Evolutionary conservation across 306 rosid species (phyloP).

Genomic region (Hippophae rhamnoides): DNA sequence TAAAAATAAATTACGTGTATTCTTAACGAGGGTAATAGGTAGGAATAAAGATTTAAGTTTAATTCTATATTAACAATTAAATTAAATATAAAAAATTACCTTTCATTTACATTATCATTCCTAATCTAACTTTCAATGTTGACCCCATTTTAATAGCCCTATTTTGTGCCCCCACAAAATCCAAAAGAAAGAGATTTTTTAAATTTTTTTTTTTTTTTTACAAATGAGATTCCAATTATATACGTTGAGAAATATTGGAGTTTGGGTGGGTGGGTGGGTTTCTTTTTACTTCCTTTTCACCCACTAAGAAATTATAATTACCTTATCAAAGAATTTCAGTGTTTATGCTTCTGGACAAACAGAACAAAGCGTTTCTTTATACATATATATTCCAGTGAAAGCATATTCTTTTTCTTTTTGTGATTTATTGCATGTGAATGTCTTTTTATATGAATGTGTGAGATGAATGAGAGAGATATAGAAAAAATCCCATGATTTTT

Average conservation of each 20-base stretch:
- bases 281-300: constrained; percentile 51
- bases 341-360: constrained; percentile 41
- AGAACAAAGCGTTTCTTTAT: constrained; percentile 27
- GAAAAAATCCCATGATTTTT: constrained; percentile 11
- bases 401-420: constrained; percentile 41
- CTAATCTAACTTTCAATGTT: constrained; percentile 13
- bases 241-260: constrained; percentile 32
- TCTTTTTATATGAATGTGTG: constrained; percentile 22
- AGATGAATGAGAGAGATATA: constrained; percentile 21
- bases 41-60: too few species aligned
- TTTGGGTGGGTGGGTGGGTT: constrained; percentile 26
- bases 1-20: too few species aligned
- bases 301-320: constrained; percentile 42
- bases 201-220: constrained; percentile 44
- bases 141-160: constrained; percentile 24
- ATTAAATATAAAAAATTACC: too few species aligned
- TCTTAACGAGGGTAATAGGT: too few species aligned
- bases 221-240: constrained; percentile 23
- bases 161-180: constrained; percentile 55
- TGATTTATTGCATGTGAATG: constrained; percentile 37
- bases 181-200: constrained; percentile 69
- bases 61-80: not conserved
- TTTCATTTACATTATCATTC: too few species aligned
- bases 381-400: constrained; percentile 13
- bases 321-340: constrained; percentile 51